Base-by-base conservation (phyloP, 2,329 filamentous ascomycete species). In the Colletotrichum destructivum region DNA sequence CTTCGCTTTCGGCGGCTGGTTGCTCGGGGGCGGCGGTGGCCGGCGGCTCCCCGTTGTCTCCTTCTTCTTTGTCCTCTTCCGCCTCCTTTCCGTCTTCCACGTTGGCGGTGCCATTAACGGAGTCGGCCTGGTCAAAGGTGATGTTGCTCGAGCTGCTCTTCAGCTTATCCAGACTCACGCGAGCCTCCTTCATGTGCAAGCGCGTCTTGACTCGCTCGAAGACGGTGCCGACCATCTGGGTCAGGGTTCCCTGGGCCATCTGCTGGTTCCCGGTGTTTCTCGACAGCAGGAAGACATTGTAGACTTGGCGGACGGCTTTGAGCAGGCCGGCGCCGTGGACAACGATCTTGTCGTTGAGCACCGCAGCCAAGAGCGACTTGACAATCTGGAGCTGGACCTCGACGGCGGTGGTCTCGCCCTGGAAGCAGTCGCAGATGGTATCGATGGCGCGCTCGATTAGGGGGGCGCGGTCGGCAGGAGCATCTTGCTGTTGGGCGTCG, bases 401-500 rank as follows among this genome's bases (percentile, higher is more conserved):
- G 63, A 93, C 89, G 4, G 94, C 92, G 0, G 97, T 99, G 1
- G 94, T 94, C 84, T 99, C 96, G 79, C 96, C 96, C 80, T 98
- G 95, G 80, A 99, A 99, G 82, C 96, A 99, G 80, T 98, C 96
- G 87, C 96, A 99, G 86, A 99, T 99, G 46, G 96, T 98, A 83
- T 99, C 97, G 78, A 99, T 99, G 71, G 97, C 96, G 75, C 96
- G 90, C 84, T 99, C 97, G 79, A 99, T 99, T 75, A 99, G 87
- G 18, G 96, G 95, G 4, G 93, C 87, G 21, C 95, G 95, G 6
- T 92, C 87, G 71, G 81, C 78, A 55, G 77, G 59, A 5, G 66
- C 70, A 71, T 71, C 66, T 66, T 56, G 31, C 31, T 46, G 56
- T 11, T 72, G 77, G 69, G 75, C 77, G 57, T 84, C 83, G 67